Evolutionary conservation across 1,139 yeast genomes (phyloP), one percentile per base, ranked within the genome.

Genomic region (Yamadazyma pseudoaaseri): DNA sequence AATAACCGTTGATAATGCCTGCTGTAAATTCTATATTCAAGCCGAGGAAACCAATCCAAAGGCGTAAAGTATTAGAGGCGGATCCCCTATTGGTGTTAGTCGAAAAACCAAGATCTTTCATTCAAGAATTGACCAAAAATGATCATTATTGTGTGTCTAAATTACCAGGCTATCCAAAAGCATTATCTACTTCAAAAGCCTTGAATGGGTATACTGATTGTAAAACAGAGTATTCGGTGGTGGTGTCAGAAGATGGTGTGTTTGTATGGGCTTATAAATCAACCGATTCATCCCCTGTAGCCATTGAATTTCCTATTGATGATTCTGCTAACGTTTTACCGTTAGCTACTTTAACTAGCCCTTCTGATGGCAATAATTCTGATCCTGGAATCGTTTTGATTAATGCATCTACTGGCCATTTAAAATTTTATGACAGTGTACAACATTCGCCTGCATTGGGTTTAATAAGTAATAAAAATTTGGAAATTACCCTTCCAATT

Each of bases 331-430:
- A 29, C 2, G 24, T 38, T 8, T 46, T 61, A 28, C 72, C 92
- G 0, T 57, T 80, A 39, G 87, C 87, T 3, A 66, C 79, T 2
- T 62, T 87, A 25, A 81, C 89, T 1, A 66, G 77, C 12, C 89
- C 95, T 3, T 60, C 79, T 0, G 76, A 82, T 2, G 81, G 81
- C 1, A 57, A 70, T 17, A 56, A 64, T 16, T 54, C 49, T 11
- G 90, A 82, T 42, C 92, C 94, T 0, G 94, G 95, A 5, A 56
- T 85, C 31, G 76, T 81, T 2, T 70, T 80, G 6, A 64, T 83
- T 13, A 76, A 78, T 45, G 62, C 83, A 0, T 51, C 63, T 12
- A 48, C 76, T 3, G 90, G 96, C 1, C 43, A 62, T 29, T 56
- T 81, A 34, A 70, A 72, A 31, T 83, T 79, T 53, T 79, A 80